phyloP scores from a whole-genome alignment of 305 asterid genomes.

The Fraxinus velutina region DNA sequence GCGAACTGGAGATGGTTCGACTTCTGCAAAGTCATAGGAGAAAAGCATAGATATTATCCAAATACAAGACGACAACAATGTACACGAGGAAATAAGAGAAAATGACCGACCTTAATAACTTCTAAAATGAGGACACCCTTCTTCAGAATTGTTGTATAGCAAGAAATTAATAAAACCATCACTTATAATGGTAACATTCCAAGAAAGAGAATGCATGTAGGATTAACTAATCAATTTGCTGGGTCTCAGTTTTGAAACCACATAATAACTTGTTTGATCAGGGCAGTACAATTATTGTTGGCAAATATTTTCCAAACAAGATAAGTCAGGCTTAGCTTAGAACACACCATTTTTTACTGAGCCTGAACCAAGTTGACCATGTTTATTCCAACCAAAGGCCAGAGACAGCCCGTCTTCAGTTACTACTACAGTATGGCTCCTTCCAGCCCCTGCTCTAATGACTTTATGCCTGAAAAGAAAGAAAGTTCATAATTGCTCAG shows the following conservation, averaged over 20 bases:
- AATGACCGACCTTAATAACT: background rate
- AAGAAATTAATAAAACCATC: slow-evolving; percentile 8
- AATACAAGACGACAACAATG: background rate
- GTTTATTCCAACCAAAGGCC: slow-evolving; percentile 95
- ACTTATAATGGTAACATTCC: background rate
- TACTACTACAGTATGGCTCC: slow-evolving; percentile 78
- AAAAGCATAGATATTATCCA: slow-evolving; percentile 17
- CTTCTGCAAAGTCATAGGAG: slow-evolving; percentile 45
- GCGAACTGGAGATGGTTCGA: slow-evolving; percentile 73
- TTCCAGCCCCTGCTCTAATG: slow-evolving; percentile 73
- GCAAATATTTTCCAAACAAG: slow-evolving; percentile 7
- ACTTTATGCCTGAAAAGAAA: slow-evolving; percentile 57
- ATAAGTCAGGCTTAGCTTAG: background rate
- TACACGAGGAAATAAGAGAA: background rate
- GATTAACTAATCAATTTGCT: slow-evolving; percentile 3
- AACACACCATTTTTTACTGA: slow-evolving; percentile 68
- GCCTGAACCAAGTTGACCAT: slow-evolving; percentile 88
- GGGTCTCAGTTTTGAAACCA: background rate
- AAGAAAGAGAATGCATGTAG: slow-evolving; percentile 3
- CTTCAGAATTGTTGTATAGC: background rate
- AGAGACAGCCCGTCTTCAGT: slow-evolving; percentile 69
- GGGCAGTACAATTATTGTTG: background rate
- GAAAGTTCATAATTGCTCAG: slow-evolving; percentile 1
- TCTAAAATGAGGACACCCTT: background rate
- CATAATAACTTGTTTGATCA: background rate